Evolutionary conservation across 768 basidiomycete species (phyloP), one percentile per base, ranked within the genome.

Genomic region (Candolleomyces eurysporus): DNA sequence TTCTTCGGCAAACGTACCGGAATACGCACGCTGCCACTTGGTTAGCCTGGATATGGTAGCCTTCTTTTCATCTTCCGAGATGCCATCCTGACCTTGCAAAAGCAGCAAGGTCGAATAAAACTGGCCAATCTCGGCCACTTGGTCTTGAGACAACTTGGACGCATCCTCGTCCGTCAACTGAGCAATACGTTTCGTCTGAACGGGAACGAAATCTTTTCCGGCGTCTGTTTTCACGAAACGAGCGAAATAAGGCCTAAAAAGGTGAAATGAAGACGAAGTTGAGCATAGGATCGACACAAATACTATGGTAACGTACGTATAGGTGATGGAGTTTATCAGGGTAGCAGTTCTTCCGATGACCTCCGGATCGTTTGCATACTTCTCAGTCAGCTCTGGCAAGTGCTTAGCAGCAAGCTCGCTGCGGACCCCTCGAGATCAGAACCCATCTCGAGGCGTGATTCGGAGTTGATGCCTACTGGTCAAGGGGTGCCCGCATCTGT

Each of bases 21-120:
- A 10, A 55, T 68, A 78, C 13, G 57, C 66, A 53, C 63, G 62
- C 26, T 68, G 58, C 78, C 78, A 80, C 22, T 40, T 51, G 52
- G 60, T 63, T n/a, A 80, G 59, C 61, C 76, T 74, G 0, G 63
- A 66, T 11, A 78, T 46, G n/a, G 79, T 71, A 13, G 64, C 72
- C 26, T 65, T 56, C 61, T 73, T 75, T 53, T 76, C 71, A 21
- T 66, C 68, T 30, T 69, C 69, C 3, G 72, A 70, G 50, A 81
- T 66, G 2, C 64, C 68, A 13, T 60, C 60, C 16, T 62, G 66
- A 17, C 78, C 79, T 57, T 79, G 78, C 2, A 79, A 65, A 36
- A 76, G 69, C 14, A 81, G 67, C 31, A 81, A 65, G 6, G 78
- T 77, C 0, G 77, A 70, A 32, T 78, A 63, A 55, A 79, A 80